Conservation (phyloP, 768 basidiomycete species). For the Termitomyces sp. region DNA sequence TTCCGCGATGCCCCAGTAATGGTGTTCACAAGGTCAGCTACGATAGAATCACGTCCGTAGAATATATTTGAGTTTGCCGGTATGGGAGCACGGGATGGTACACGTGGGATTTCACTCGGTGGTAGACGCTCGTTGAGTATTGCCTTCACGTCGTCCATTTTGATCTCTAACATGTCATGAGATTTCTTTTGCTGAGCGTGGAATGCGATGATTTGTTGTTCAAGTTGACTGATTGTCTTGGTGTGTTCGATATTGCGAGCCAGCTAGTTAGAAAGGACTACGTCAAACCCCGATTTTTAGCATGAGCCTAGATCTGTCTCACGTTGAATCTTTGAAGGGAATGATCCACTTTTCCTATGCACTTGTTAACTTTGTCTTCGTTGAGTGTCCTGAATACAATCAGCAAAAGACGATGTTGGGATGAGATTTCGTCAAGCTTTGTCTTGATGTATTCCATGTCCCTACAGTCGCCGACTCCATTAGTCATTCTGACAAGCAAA, state of each 20-base stretch:
- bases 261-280: background rate
- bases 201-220: slow-evolving; percentile 8
- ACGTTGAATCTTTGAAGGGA: slow-evolving; percentile 7
- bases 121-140: background rate
- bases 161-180: background rate
- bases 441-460: slow-evolving; percentile 1
- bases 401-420: background rate
- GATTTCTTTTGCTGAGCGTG: background rate
- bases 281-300: background rate
- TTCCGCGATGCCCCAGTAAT: slow-evolving; percentile 6
- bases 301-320: background rate
- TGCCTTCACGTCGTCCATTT: slow-evolving; percentile 2
- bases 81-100: background rate
- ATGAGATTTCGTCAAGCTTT: slow-evolving; percentile 4
- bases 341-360: background rate
- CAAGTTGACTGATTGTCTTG: background rate
- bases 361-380: slow-evolving; percentile 8
- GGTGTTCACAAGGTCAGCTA: slow-evolving; percentile 12
- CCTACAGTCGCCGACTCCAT: background rate
- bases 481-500: background rate
- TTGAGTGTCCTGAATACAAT: slow-evolving; percentile 2
- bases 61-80: slow-evolving; percentile 17
- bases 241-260: background rate
- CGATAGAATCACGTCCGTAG: slow-evolving; percentile 16
- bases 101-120: background rate